Evolutionary conservation across 2,329 filamentous ascomycete genomes (phyloP), one percentile per base, ranked within the genome.

Genomic region (Cladophialophora psammophila): DNA sequence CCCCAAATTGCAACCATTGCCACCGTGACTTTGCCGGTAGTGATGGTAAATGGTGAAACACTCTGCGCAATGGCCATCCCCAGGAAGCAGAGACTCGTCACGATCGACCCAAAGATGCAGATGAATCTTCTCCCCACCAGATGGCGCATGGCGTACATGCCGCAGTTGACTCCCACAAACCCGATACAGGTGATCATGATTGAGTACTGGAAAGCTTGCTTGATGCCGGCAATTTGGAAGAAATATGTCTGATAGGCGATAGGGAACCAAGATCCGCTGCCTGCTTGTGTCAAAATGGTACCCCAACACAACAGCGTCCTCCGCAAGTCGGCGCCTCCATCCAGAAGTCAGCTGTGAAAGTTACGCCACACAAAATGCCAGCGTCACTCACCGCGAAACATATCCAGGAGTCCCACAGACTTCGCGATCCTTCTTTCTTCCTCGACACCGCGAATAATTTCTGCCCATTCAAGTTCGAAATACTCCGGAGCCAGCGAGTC

Each of bases 181-280:
- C 82, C 83, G 26, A 85, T 72, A 60, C 81, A 84, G 4, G 80
- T 82, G 65, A 81, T 82, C 78, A 86, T 81, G 56, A 86, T 80
- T 6, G 79, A 79, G 72, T 80, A 85, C 55, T 80, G 77, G 74
- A 86, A 86, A 1, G 83, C 78, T 32, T 83, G 77, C 26, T 77
- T 73, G 36, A 83, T 77, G 0, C 81, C 81, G 2, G 78, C 63
- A 7, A 56, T 50, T n/a, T 56, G 56, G n/a, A 69, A 59, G 56
- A 69, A 85, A 72, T 85, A 85, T 3, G 83, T 84, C 5, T 79
- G 75, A 65, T 85, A 85, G 45, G 78, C 81, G 68, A 85, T 84
- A 40, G 83, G 74, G 71, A 84, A 85, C 81, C 82, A 85, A 0
- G 80, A 78, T 4, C 83, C 83, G 0, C 79, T 76, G 0, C 77